Percentiles rank a stretch among this genome's conserved stretches.
Conservation (phyloP, 2,329 filamentous ascomycete species). For the Phyllosticta citrichinensis region DNA sequence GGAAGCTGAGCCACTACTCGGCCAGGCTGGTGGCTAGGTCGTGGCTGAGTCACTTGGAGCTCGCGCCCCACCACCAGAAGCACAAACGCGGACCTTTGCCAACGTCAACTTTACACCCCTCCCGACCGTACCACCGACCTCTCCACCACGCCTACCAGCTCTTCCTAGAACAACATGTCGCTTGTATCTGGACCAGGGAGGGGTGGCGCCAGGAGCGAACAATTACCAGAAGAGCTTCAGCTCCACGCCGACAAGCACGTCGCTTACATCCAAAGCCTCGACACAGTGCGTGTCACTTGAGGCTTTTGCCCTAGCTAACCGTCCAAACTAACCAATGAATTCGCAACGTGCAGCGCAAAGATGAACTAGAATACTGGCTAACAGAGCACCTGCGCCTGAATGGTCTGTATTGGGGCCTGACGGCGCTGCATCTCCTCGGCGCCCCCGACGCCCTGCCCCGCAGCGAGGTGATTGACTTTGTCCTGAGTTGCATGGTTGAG, state of each 20-base stretch:
- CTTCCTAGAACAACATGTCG: constrained; percentile 37
- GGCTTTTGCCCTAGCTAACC: background rate
- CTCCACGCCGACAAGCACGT: constrained; percentile 62
- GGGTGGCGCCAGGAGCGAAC: constrained; percentile 31
- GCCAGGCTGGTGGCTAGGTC: background rate
- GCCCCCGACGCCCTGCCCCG: constrained; percentile 73
- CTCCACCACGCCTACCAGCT: background rate
- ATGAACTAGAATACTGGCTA: constrained; percentile 95
- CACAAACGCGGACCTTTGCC: background rate
- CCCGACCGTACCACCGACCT: background rate
- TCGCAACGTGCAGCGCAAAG: constrained; percentile 54
- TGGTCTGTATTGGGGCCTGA: constrained; percentile 93
- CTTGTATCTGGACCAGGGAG: constrained; percentile 51
- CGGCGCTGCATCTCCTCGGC: constrained; percentile 73
- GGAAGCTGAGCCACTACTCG: no score
- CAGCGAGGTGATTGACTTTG: constrained; percentile 75
- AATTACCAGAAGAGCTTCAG: constrained; percentile 37
- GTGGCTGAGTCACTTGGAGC: background rate
- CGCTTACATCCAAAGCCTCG: constrained; percentile 83
- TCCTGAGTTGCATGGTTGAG: constrained; percentile 86
- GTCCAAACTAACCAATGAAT: background rate
- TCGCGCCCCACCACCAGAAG: background rate
- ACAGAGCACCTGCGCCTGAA: constrained; percentile 94
- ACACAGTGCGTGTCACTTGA: constrained; percentile 52
- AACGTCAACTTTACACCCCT: background rate